phyloP scores from a whole-genome alignment of 306 rosid genomes.

The Citrullus amarus region DNA sequence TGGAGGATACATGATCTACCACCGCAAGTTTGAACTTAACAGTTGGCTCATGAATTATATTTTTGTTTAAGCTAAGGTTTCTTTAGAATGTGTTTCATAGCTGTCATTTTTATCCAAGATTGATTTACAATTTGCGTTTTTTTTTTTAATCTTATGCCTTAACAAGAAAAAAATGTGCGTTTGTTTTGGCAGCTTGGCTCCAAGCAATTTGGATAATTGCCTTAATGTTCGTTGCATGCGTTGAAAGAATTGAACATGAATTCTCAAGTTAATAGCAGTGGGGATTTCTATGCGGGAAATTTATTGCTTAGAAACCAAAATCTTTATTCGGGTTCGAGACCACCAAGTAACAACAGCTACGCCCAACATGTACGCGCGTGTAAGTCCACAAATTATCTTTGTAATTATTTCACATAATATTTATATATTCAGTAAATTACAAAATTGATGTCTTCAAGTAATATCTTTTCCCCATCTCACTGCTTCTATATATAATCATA shows the following conservation, averaged over 20 bases:
- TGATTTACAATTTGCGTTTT: neutral
- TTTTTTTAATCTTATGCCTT: neutral
- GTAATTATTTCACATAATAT: neutral
- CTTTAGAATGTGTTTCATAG: neutral
- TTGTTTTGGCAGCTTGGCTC: neutral
- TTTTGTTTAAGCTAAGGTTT: neutral
- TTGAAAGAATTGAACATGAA: constrained; percentile 9
- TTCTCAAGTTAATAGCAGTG: constrained; percentile 22
- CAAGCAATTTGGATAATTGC: neutral
- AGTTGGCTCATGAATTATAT: neutral
- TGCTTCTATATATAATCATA: neutral
- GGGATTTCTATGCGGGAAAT: constrained; percentile 13
- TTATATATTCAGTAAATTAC: neutral
- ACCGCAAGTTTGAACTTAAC: neutral
- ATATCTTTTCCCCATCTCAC: neutral
- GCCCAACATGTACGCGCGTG: constrained; percentile 29
- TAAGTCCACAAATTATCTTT: constrained; percentile 19
- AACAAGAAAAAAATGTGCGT: neutral
- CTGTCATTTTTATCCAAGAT: neutral
- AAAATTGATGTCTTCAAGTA: neutral
- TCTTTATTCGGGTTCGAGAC: constrained; percentile 25
- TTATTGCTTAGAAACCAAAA: constrained; percentile 23
- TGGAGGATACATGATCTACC: neutral
- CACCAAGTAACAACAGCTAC: constrained; percentile 15
- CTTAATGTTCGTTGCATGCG: neutral